Conservation (phyloP, 2,329 filamentous ascomycete species). For the Tolypocladium amazonense region DNA sequence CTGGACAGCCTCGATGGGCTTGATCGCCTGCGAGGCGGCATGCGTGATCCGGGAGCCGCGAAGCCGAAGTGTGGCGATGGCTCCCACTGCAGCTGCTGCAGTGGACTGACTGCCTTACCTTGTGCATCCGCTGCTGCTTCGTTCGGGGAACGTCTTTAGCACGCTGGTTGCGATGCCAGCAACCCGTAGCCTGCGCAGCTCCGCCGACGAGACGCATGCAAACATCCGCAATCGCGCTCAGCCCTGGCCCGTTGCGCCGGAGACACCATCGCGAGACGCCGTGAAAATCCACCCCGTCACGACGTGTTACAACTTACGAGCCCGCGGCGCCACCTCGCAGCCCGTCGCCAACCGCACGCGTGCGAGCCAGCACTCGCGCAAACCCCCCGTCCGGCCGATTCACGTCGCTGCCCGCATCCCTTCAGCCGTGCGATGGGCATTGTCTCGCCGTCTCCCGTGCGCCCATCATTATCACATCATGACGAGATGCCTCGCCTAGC, state of each 20-base stretch:
- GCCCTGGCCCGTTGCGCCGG: no score
- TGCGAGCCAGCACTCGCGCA: not conserved
- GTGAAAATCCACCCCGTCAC: no score
- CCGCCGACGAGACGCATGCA: no score
- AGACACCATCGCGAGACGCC: no score
- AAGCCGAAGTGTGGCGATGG: not conserved
- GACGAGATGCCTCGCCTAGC: not conserved
- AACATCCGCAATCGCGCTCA: no score
- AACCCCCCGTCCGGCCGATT: not conserved
- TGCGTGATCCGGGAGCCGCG: not conserved
- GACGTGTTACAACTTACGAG: no score
- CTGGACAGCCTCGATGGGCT: not conserved
- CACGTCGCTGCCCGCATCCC: not conserved
- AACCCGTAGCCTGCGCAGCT: no score
- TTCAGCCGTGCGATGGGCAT: not conserved
- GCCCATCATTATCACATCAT: not conserved
- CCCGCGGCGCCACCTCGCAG: not conserved
- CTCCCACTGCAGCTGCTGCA: no score
- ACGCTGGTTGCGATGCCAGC: no score
- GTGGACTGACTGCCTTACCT: no score
- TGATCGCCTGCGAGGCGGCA: not conserved
- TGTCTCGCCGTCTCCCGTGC: not conserved
- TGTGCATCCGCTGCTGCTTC: no score
- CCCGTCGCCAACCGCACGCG: not conserved
- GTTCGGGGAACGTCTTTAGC: no score